Percentiles rank a stretch among this genome's conserved stretches.
These are phyloP conservation scores for Trichoderma harzianum DNA, from an alignment of 2,329 filamentous ascomycete genomes.

Conservation along the genomic window DNA sequence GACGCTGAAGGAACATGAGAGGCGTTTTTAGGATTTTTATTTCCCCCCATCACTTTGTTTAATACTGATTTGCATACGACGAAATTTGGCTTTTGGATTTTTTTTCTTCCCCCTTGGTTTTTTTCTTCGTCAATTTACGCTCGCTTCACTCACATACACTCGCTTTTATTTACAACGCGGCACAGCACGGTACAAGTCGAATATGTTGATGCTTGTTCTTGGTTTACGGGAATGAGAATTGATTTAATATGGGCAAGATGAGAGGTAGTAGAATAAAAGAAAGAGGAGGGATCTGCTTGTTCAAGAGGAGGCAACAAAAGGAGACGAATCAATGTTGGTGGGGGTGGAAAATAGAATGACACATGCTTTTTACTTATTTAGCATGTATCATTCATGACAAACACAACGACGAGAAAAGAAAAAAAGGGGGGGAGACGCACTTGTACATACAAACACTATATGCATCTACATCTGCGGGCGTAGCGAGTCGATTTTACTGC, in stretches of 20 bases:
- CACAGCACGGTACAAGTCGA: neutral
- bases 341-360: neutral
- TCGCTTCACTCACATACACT: neutral
- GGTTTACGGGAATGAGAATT: neutral
- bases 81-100: constrained; percentile 7
- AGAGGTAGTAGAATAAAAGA: neutral
- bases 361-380: neutral
- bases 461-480: constrained; percentile 8
- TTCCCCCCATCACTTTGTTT: constrained; percentile 9
- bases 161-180: neutral
- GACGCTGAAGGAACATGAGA: neutral
- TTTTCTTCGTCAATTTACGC: neutral
- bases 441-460: constrained; percentile 11
- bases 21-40: constrained; percentile 13
- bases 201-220: neutral
- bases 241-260: neutral
- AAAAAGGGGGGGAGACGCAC: neutral
- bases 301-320: neutral
- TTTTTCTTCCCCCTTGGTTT: neutral
- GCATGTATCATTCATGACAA: neutral
- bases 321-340: neutral
- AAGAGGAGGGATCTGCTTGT: neutral
- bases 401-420: neutral
- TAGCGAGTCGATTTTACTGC: constrained; percentile 1
- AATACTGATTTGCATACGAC: constrained; percentile 17